Conservation (phyloP, 1,284 basidiomycete genomes). For the Rhodotorula mucilaginosa region DNA sequence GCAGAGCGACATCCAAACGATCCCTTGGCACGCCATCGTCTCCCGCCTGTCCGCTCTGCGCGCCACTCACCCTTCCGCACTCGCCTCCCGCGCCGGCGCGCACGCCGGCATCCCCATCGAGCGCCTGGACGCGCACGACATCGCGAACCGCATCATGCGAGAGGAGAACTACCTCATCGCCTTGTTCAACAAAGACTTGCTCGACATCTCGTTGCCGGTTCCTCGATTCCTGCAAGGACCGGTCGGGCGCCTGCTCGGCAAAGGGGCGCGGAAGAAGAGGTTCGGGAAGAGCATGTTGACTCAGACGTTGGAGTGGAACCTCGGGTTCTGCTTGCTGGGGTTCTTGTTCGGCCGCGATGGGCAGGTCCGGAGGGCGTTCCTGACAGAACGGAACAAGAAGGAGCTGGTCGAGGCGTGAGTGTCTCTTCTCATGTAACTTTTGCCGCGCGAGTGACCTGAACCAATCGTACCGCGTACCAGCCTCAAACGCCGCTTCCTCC, state of each 20-base stretch:
- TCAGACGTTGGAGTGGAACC: slow-evolving; percentile 89
- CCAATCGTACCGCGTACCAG: slow-evolving; percentile 52
- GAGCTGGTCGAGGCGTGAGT: slow-evolving; percentile 80
- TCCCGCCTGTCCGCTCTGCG: slow-evolving; percentile 62
- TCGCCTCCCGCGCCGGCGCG: slow-evolving; percentile 31
- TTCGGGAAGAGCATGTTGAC: slow-evolving; percentile 75
- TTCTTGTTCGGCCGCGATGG: slow-evolving; percentile 87
- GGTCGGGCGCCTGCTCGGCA: slow-evolving; percentile 31
- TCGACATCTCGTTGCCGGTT: slow-evolving; percentile 79
- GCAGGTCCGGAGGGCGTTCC: slow-evolving; percentile 81
- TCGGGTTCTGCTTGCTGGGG: slow-evolving; percentile 89
- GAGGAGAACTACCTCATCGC: slow-evolving; percentile 98
- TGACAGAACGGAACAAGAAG: slow-evolving; percentile 75
- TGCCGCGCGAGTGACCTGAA: not conserved
- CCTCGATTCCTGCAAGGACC: slow-evolving; percentile 53
- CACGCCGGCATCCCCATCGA: slow-evolving; percentile 56
- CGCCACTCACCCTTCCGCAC: slow-evolving; percentile 43
- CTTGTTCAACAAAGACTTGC: slow-evolving; percentile 91
- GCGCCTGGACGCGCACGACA: slow-evolving; percentile 88
- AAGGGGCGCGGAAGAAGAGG: slow-evolving; percentile 51
- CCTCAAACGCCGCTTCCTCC: slow-evolving; percentile 78
- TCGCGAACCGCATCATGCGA: slow-evolving; percentile 92
- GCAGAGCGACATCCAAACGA: slow-evolving; percentile 94
- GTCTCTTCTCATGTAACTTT: no score
- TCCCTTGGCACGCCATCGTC: slow-evolving; percentile 94